phyloP scores from a whole-genome alignment of 495 filamentous ascomycete species.

The Aspergillus coremiiformis region DNA sequence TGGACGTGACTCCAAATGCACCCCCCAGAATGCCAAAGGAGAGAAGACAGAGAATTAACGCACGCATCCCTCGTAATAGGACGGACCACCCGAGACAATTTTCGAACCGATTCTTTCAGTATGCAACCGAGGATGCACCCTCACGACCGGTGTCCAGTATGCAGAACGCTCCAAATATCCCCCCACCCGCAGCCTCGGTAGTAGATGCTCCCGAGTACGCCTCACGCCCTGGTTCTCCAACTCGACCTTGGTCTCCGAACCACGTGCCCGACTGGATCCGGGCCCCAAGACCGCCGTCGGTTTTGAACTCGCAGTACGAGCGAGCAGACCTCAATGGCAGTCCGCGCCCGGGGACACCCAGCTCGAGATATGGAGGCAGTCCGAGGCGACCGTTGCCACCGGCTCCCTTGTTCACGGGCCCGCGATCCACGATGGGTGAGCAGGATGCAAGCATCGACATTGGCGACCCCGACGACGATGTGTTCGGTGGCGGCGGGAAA shows the following conservation, averaged over 20 bases:
- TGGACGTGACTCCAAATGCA: neutral
- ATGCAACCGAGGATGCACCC: slow-evolving; percentile 26
- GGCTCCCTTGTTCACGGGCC: slow-evolving; percentile 69
- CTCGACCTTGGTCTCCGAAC: slow-evolving; percentile 67
- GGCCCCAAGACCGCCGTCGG: slow-evolving; percentile 52
- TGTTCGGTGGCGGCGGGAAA: slow-evolving; percentile 61
- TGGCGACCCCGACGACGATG: slow-evolving; percentile 64
- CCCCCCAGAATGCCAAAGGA: neutral
- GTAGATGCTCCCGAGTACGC: slow-evolving; percentile 45
- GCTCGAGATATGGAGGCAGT: slow-evolving; percentile 77
- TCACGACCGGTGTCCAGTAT: slow-evolving; percentile 51
- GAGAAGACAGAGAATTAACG: slow-evolving; percentile 23
- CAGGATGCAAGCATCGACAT: slow-evolving; percentile 43
- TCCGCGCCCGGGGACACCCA: slow-evolving; percentile 83
- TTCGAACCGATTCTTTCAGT: slow-evolving; percentile 24
- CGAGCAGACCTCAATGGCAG: slow-evolving; percentile 81
- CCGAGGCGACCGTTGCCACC: slow-evolving; percentile 84
- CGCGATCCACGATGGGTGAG: slow-evolving; percentile 20
- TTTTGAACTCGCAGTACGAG: slow-evolving; percentile 64
- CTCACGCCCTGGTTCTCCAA: slow-evolving; percentile 49
- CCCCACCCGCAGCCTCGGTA: slow-evolving; percentile 40
- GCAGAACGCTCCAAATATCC: slow-evolving; percentile 47
- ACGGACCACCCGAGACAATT: slow-evolving; percentile 20
- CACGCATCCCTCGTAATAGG: slow-evolving; percentile 11
- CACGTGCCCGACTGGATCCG: slow-evolving; percentile 58